phyloP scores from a whole-genome alignment of 1,139 yeast species.

The Kodamaea sp. region DNA sequence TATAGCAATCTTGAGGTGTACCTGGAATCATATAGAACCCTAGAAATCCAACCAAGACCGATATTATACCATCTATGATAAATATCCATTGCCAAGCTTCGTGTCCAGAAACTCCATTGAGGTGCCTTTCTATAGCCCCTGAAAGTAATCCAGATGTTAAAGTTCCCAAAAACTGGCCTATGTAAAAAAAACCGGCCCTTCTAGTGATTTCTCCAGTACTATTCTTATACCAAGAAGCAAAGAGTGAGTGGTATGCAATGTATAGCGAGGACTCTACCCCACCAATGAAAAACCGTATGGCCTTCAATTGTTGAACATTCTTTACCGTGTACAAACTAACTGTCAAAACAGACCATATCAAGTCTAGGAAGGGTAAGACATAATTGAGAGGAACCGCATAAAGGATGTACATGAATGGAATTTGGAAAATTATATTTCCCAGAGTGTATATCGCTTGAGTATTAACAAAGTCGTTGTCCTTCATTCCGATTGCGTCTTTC shows the following conservation, averaged over 20 bases:
- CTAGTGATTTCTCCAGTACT: conserved; percentile 54
- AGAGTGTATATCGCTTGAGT: conserved; percentile 58
- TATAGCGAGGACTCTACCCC: conserved; percentile 60
- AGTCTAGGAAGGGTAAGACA: conserved; percentile 55
- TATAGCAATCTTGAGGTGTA: conserved; percentile 58
- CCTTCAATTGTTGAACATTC: conserved; percentile 51
- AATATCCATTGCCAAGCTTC: conserved; percentile 78
- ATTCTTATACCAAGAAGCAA: conserved; percentile 58
- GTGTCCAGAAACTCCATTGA: conserved; percentile 50
- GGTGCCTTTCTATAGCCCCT: conserved; percentile 49
- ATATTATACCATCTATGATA: conserved; percentile 62
- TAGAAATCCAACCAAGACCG: conserved; percentile 58
- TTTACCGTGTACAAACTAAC: conserved; percentile 51
- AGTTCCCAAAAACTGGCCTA: conserved; percentile 60
- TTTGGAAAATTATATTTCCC: conserved; percentile 59
- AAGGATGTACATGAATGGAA: conserved; percentile 39
- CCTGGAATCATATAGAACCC: conserved; percentile 69
- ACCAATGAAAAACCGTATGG: conserved; percentile 59
- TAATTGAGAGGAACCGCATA: conserved; percentile 36
- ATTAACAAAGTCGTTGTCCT: conserved; percentile 63
- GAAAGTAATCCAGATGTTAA: conserved; percentile 65
- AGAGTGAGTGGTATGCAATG: conserved; percentile 56
- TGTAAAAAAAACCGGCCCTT: conserved; percentile 58
- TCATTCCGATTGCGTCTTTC: conserved; percentile 56
- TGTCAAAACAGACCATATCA: conserved; percentile 67